A percentile compares a stretch with the other conserved stretches of the same genome.
phyloP scores from a whole-genome alignment of 257 asterid species.

The Solanum gracilifrons region DNA sequence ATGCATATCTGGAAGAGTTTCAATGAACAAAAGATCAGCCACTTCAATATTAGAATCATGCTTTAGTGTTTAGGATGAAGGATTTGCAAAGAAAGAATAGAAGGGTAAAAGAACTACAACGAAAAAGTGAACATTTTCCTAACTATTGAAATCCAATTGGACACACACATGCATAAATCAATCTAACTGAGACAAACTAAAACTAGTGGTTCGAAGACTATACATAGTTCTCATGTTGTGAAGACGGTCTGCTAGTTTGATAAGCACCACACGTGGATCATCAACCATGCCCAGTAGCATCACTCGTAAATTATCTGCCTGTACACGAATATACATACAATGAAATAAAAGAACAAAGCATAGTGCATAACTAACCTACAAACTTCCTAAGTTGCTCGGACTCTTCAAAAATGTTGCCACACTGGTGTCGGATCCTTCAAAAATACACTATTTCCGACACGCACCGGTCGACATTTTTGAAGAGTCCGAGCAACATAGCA shows the following conservation, averaged over 20 bases:
- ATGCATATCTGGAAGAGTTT: constrained; percentile 55
- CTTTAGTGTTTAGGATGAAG: neutral
- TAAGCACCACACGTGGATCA: constrained; percentile 97
- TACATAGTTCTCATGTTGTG: constrained; percentile 99
- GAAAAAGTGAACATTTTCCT: neutral
- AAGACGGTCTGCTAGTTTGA: constrained; percentile 98
- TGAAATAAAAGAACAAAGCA: neutral
- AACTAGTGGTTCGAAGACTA: neutral
- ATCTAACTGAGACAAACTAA: neutral
- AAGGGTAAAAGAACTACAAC: neutral
- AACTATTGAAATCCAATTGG: neutral
- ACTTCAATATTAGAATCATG: neutral
- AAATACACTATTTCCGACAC: no score
- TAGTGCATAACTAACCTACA: neutral
- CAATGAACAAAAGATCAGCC: neutral
- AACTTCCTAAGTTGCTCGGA: no score
- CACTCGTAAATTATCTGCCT: constrained; percentile 92
- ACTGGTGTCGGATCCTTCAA: no score
- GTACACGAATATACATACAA: constrained; percentile 7
- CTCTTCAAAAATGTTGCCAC: no score
- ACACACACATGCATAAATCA: neutral
- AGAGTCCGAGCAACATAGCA: neutral
- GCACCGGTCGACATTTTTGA: no score
- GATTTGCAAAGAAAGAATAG: neutral
- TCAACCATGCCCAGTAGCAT: constrained; percentile 98